Conservation (phyloP, 306 rosid genomes). For the Corylus americana region DNA sequence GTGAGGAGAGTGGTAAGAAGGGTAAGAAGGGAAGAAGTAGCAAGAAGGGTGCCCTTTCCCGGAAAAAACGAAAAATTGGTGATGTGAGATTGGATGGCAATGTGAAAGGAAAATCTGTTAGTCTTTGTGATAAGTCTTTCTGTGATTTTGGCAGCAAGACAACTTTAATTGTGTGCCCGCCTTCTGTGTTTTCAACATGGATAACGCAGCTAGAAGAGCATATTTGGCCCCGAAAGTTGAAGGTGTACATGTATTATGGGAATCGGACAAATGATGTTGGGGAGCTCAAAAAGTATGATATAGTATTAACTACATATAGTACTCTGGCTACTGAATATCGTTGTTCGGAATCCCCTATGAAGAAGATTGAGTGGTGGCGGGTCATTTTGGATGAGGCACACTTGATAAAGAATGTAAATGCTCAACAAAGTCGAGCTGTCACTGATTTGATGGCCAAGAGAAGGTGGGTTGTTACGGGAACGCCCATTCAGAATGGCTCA, state of each 20-base stretch:
- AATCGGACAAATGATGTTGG: conserved; percentile 52
- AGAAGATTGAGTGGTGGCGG: conserved; percentile 66
- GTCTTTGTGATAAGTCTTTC: conserved; percentile 14
- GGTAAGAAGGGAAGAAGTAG: conserved; percentile 36
- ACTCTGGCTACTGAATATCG: conserved; percentile 47
- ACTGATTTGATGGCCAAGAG: conserved; percentile 45
- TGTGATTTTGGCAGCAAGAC: conserved; percentile 26
- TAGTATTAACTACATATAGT: conserved; percentile 76
- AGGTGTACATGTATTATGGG: conserved; percentile 68
- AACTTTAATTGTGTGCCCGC: conserved; percentile 78
- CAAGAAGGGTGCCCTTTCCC: conserved; percentile 20
- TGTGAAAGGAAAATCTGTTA: conserved; percentile 19
- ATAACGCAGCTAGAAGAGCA: conserved; percentile 62
- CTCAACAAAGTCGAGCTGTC: conserved; percentile 57
- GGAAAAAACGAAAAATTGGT: conserved; percentile 35
- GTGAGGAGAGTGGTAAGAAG: conserved; percentile 34
- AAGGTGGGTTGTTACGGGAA: conserved; percentile 89
- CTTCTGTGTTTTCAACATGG: conserved; percentile 79
- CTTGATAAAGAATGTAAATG: conserved; percentile 56
- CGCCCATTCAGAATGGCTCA: conserved; percentile 73
- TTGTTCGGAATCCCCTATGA: conserved; percentile 29
- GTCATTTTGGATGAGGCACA: conserved; percentile 86
- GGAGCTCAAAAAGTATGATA: conserved; percentile 59
- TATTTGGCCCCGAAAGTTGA: conserved; percentile 50
- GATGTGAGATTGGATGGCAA: conserved; percentile 2